phyloP scores from a whole-genome alignment of 208 protist genomes.

The Acanthamoeba triangularis region DNA sequence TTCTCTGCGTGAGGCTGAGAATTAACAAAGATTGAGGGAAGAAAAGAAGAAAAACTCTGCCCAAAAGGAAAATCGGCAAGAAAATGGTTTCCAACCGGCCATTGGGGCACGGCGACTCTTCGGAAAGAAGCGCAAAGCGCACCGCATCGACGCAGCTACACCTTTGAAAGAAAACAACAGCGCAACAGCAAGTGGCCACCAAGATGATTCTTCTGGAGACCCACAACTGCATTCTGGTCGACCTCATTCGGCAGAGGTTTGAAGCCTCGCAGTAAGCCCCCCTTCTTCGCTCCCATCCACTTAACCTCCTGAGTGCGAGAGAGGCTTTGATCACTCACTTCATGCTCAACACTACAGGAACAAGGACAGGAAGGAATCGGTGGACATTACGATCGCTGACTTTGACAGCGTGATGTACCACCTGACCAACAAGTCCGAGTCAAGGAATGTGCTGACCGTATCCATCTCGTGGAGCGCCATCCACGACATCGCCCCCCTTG shows the following conservation, averaged over 20 bases:
- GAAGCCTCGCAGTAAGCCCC: background rate
- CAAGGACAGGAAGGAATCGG: slow-evolving; percentile 70
- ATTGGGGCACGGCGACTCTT: too few species aligned
- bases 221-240: slow-evolving; percentile 33
- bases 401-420: slow-evolving; percentile 90
- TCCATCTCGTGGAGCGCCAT: slow-evolving; percentile 80
- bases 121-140: too few species aligned
- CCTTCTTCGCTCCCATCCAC: too few species aligned
- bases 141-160: too few species aligned
- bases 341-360: background rate
- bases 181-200: background rate
- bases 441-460: slow-evolving; percentile 75
- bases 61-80: background rate
- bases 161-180: too few species aligned
- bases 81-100: too few species aligned
- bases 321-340: too few species aligned
- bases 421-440: slow-evolving; percentile 49
- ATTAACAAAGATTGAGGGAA: slow-evolving; percentile 31
- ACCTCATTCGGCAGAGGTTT: slow-evolving; percentile 52
- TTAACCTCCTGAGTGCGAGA: too few species aligned
- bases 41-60: background rate
- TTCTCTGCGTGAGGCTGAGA: background rate
- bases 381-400: slow-evolving; percentile 85
- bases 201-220: slow-evolving; percentile 72
- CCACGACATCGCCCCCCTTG: slow-evolving; percentile 76